Evolutionary conservation across 345 rosid genomes (phyloP).

Genomic region (Moricandia arvensis): DNA sequence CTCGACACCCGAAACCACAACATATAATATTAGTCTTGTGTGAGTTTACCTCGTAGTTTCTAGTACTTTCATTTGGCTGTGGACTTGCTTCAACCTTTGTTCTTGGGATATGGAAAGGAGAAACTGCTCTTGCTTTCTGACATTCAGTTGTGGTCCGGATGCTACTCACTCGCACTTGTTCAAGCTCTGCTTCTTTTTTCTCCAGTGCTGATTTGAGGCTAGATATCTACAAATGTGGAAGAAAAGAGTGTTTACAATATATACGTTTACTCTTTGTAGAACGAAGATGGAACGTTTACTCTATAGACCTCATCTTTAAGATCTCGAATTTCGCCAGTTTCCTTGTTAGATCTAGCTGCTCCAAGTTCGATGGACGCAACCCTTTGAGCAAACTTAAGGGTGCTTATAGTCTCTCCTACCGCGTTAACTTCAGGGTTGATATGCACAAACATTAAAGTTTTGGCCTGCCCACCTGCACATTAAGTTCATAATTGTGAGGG

Average conservation of each 20-base stretch:
- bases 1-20: too few species aligned
- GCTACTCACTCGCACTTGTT: constrained; percentile 53
- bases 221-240: constrained; percentile 52
- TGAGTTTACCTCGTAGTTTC: constrained; percentile 54
- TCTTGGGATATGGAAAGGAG: constrained; percentile 75
- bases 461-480: constrained; percentile 87
- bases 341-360: constrained; percentile 90
- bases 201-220: constrained; percentile 74
- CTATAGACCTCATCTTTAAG: constrained; percentile 99
- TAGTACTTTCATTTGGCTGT: constrained; percentile 47
- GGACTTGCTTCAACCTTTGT: constrained; percentile 58
- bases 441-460: constrained; percentile 94
- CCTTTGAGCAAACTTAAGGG: constrained; percentile 95
- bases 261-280: not conserved
- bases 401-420: constrained; percentile 88
- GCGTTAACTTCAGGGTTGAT: constrained; percentile 84
- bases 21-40: too few species aligned
- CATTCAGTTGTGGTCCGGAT: constrained; percentile 47
- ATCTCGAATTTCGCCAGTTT: constrained; percentile 83
- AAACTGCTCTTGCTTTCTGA: constrained; percentile 76
- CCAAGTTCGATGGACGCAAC: constrained; percentile 95
- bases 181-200: constrained; percentile 82
- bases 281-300: too few species aligned
- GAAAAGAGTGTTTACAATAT: not conserved
- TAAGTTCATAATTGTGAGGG: not conserved